Base-by-base conservation (phyloP, 768 basidiomycete species). In the Suillus subluteus region DNA sequence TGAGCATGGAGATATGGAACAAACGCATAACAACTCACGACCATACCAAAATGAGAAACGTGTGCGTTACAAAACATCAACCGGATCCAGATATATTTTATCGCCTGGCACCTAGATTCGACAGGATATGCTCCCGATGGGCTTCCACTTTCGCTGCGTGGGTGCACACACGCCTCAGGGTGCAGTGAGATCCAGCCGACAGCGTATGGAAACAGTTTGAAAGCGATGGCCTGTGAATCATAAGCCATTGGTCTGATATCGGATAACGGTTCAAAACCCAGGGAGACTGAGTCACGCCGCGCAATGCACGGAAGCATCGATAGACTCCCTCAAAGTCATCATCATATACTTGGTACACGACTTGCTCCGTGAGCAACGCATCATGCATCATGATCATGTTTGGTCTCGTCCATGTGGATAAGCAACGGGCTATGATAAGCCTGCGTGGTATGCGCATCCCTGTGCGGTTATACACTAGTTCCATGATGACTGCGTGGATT, bases 291-390 rank as follows among this genome's bases (percentile, higher is more conserved):
- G 43, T 52, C 48, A 56, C n/a, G 40, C 35, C 66, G 55, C 65
- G 43, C 43, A 48, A 30, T 8, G 65, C 55, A 35, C 55, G 55
- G 54, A 40, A 48, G 43, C 65, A 59, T 54, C 66, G 65, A 66
- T 59, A 67, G 30, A 37, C 35, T 38, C 58, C 58, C 6, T 21
- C 9, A 37, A 38, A 38, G 58, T 23, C 35, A 58, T 44, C 41
- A 44, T 65, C 58, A 16, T 61, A 62, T 65, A 35, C 58, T 59
- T 30, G 18, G 44, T 23, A 15, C 58, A 62, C 37, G 43, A 38
- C 58, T 65, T 54, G 64, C 40, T 16, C 43, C 7, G n/a, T 9
- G 44, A 48, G 18, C 40, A 56, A 40, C 21, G 21, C 21, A 56
- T 56, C 21, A 23, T 37, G 56, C 35, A 32, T 48, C n/a, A 23